Evolutionary conservation across 768 basidiomycete genomes (phyloP).

Genomic region (Lyophyllum decastes): DNA sequence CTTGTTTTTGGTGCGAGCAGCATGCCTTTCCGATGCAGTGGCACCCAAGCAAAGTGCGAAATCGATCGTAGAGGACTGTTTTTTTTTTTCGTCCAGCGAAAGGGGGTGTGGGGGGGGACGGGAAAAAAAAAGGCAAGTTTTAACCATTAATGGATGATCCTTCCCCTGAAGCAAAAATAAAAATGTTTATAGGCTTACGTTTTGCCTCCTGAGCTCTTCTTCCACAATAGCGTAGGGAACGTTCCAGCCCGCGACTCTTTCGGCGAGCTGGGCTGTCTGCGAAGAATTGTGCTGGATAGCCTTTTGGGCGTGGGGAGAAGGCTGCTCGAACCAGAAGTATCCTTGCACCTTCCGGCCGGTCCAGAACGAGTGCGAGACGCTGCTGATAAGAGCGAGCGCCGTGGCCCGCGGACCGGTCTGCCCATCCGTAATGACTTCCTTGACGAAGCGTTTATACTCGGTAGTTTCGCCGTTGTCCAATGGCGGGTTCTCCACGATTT

Average conservation of each 20-base stretch:
- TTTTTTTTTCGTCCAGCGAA: slow-evolving; percentile 12
- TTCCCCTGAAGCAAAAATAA: slow-evolving; percentile 19
- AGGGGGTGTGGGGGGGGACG: slow-evolving; percentile 12
- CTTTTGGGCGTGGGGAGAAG: slow-evolving; percentile 54
- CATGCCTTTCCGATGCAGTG: slow-evolving; percentile 78
- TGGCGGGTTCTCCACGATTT: slow-evolving; percentile 83
- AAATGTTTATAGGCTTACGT: slow-evolving; percentile 58
- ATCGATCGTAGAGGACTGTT: slow-evolving; percentile 96
- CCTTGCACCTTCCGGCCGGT: slow-evolving; percentile 70
- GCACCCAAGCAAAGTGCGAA: slow-evolving; percentile 94
- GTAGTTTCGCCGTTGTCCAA: slow-evolving; percentile 94
- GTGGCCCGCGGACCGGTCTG: slow-evolving; percentile 93
- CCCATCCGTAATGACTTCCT: slow-evolving; percentile 95
- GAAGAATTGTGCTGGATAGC: slow-evolving; percentile 69
- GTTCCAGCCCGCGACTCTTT: slow-evolving; percentile 88
- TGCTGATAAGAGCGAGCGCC: slow-evolving; percentile 83
- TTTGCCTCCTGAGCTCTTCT: slow-evolving; percentile 93
- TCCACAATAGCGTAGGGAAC: slow-evolving; percentile 85
- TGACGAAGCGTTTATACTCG: slow-evolving; percentile 93
- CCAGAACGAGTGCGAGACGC: slow-evolving; percentile 83
- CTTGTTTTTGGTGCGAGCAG: slow-evolving; percentile 79
- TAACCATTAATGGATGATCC: slow-evolving; percentile 25
- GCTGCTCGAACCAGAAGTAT: slow-evolving; percentile 74
- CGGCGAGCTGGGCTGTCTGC: slow-evolving; percentile 84
- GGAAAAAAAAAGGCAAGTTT: slow-evolving; percentile 14